These are phyloP conservation scores for Allodekkera sacchari DNA, from an alignment of 805 yeast genomes.

Conservation along the genomic window DNA sequence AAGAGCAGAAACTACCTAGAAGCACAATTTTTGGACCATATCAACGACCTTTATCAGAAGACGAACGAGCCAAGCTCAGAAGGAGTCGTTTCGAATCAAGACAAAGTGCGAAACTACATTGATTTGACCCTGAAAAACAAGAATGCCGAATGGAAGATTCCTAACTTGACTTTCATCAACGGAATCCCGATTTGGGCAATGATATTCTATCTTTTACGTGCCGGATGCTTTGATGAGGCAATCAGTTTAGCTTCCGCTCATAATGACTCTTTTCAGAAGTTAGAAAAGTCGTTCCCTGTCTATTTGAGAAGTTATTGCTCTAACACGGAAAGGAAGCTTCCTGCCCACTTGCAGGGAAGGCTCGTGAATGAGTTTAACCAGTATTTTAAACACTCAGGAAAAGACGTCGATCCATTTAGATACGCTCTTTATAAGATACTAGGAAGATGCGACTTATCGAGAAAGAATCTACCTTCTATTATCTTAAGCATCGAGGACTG, in stretches of 20 bases:
- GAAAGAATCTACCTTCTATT: slow-evolving; percentile 57
- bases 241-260: slow-evolving; percentile 55
- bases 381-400: slow-evolving; percentile 55
- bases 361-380: slow-evolving; percentile 77
- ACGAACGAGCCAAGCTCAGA: slow-evolving; percentile 16
- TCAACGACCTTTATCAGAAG: slow-evolving; percentile 55
- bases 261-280: slow-evolving; percentile 67
- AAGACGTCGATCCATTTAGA: slow-evolving; percentile 79
- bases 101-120: slow-evolving; percentile 60
- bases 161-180: slow-evolving; percentile 59
- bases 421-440: slow-evolving; percentile 84
- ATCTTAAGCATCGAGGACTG: slow-evolving; percentile 87
- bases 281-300: slow-evolving; percentile 76
- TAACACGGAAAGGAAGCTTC: slow-evolving; percentile 44
- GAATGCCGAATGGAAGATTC: slow-evolving; percentile 36
- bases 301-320: slow-evolving; percentile 67
- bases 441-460: slow-evolving; percentile 78
- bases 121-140: slow-evolving; percentile 36
- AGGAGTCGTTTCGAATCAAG: slow-evolving; percentile 43
- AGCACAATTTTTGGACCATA: slow-evolving; percentile 65
- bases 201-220: slow-evolving; percentile 73
- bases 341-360: slow-evolving; percentile 60
- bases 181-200: slow-evolving; percentile 94
- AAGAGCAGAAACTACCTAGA: slow-evolving; percentile 61
- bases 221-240: slow-evolving; percentile 78